Base-by-base conservation (phyloP, 495 filamentous ascomycete genomes). In the Achaetomiella virescens region DNA sequence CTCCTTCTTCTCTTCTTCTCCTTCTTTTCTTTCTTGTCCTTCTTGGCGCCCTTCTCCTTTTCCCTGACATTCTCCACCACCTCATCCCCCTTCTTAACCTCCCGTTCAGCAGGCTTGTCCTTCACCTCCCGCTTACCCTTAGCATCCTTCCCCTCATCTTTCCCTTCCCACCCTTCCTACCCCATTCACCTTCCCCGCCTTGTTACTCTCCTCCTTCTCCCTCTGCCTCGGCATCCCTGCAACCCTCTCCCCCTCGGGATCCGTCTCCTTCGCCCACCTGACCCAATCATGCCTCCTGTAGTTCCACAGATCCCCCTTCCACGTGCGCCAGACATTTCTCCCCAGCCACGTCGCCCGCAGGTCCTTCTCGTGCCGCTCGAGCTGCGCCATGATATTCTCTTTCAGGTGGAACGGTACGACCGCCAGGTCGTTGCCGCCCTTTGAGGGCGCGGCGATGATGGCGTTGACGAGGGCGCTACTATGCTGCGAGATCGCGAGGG, bases 281-380 rank as follows among this genome's bases (percentile, higher is more conserved):
- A 84, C 78, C 89, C 89, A 95, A 35, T 91, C 86, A 20, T 71
- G 75, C 37, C 83, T 71, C 46, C 81, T 75, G 44, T 83, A 73
- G 60, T 60, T 64, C 74, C 75, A 97, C 21, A 91, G 64, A 70
- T 97, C 93, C 73, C 96, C 90, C 50, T 78, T 81, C 95, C 93
- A 98, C 57, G 93, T 89, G 51, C 85, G 76, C 92, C 90, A 97
- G 11, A 95, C 89, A 3, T 84, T 86, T 6, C 91, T 74, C 3
- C 93, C 93, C 22, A 86, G 75, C 60, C 81, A 86, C 0, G 84
- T 85, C 54, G 89, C 85, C 21, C 91, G 79, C 17, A 98, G 73
- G 11, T 76, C 66, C 31, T 75, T 60, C 66, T 96, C 91, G 54
- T 73, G 67, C 20, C 66, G 57, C 24, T 64, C 70, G 1, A 82